Evolutionary conservation across 2,329 filamentous ascomycete genomes (phyloP).

Genomic region (Trichoderma arundinaceum): DNA sequence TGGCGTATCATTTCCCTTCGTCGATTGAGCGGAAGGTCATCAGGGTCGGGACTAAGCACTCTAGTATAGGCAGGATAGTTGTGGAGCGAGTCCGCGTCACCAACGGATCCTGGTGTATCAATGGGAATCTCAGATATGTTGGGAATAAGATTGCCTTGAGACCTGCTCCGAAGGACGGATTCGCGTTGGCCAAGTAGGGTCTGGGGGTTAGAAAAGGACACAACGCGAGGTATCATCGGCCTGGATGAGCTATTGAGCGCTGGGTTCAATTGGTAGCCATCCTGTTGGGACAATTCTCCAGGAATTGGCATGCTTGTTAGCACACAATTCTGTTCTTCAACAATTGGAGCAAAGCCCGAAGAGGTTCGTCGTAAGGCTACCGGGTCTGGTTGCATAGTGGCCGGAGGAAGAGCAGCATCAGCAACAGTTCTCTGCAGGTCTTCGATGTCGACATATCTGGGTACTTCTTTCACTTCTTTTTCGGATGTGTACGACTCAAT

Average conservation of each 20-base stretch:
- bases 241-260: slow-evolving; percentile 36
- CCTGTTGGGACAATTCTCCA: slow-evolving; percentile 32
- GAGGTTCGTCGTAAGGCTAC: slow-evolving; percentile 39
- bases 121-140: slow-evolving; percentile 39
- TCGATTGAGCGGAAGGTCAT: slow-evolving; percentile 74
- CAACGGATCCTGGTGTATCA: slow-evolving; percentile 40
- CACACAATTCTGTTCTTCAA: slow-evolving; percentile 47
- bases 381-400: slow-evolving; percentile 40
- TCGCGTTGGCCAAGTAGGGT: slow-evolving; percentile 64
- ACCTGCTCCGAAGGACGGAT: slow-evolving; percentile 59
- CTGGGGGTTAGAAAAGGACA: slow-evolving; percentile 59
- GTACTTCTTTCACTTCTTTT: slow-evolving; percentile 51
- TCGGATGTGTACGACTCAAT: slow-evolving; percentile 46
- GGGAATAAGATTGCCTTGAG: slow-evolving; percentile 49
- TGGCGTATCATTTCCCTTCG: slow-evolving; percentile 67
- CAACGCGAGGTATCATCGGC: slow-evolving; percentile 50
- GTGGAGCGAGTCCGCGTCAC: slow-evolving; percentile 51
- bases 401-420: slow-evolving; percentile 50
- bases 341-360: slow-evolving; percentile 49
- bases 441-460: slow-evolving; percentile 67
- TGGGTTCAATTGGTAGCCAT: slow-evolving; percentile 34
- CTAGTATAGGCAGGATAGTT: slow-evolving; percentile 45
- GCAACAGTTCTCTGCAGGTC: slow-evolving; percentile 69
- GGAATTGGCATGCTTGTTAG: slow-evolving; percentile 34
- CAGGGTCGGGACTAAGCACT: slow-evolving; percentile 54